These are phyloP conservation scores for Ganoderma sinense DNA, from an alignment of 1,284 basidiomycete species.

Conservation along the genomic window DNA sequence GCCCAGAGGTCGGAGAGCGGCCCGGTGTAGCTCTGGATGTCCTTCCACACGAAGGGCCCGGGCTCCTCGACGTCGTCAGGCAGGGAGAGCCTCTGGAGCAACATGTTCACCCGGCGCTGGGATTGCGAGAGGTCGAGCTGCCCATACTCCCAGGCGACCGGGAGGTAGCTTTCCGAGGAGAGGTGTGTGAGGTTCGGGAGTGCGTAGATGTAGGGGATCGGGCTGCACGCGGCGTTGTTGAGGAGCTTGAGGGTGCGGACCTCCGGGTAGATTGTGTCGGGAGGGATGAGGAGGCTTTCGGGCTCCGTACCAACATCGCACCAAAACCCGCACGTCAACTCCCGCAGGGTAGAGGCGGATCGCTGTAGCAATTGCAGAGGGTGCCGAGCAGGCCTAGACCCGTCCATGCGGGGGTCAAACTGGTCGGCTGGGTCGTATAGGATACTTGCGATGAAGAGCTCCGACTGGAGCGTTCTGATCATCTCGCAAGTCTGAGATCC, in stretches of 20 bases:
- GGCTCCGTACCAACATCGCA: background rate
- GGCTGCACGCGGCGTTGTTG: background rate
- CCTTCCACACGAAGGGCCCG: background rate
- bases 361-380: background rate
- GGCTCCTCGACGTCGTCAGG: background rate
- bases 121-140: no score
- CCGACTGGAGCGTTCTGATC: background rate
- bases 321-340: background rate
- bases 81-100: no score
- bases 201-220: background rate
- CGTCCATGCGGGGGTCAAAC: background rate
- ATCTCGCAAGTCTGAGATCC: background rate
- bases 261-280: background rate
- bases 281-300: background rate
- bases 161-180: background rate
- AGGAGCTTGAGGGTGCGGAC: background rate
- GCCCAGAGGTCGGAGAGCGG: background rate
- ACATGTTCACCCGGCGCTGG: no score
- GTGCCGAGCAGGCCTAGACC: background rate
- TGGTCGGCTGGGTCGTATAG: background rate
- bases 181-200: background rate
- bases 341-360: conserved; percentile 1
- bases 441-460: background rate
- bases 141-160: no score
- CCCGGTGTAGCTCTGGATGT: background rate